Evolutionary conservation across 2,329 filamentous ascomycete genomes (phyloP).

Genomic region (Xylaria polymorpha): DNA sequence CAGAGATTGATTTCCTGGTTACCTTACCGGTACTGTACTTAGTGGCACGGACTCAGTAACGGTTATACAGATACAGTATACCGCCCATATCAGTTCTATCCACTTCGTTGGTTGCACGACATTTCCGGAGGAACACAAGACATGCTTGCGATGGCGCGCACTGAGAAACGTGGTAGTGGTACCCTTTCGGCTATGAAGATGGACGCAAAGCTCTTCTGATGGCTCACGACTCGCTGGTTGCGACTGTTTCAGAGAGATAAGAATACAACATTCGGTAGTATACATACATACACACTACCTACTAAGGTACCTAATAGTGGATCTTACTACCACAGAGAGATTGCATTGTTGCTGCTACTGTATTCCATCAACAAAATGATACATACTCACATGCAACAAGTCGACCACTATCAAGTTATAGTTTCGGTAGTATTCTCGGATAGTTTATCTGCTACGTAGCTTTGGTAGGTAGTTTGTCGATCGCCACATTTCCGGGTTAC

Average conservation of each 20-base stretch:
- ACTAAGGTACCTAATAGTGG: not conserved
- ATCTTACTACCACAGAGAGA: not conserved
- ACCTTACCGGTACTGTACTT: no score
- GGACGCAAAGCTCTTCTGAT: not conserved
- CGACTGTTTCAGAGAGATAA: conserved; percentile 18
- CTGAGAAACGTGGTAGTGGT: conserved; percentile 35
- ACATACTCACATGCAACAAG: conserved; percentile 8
- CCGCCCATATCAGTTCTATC: conserved; percentile 3
- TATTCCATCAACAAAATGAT: conserved; percentile 2
- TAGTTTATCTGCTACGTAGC: conserved; percentile 10
- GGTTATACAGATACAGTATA: conserved; percentile 13
- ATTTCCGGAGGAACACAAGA: conserved; percentile 25
- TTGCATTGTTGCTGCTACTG: not conserved
- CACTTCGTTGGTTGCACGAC: conserved; percentile 27
- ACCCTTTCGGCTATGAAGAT: conserved; percentile 11
- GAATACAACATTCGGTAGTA: not conserved
- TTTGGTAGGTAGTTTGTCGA: conserved; percentile 17
- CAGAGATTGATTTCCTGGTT: not conserved
- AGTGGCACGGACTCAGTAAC: conserved; percentile 7
- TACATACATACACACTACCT: no score
- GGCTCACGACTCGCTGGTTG: conserved; percentile 3
- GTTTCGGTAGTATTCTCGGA: conserved; percentile 35
- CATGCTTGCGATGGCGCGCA: conserved; percentile 23
- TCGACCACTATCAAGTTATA: conserved; percentile 16
- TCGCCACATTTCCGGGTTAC: conserved; percentile 11